Base-by-base conservation (phyloP, 805 yeast genomes). In the Spathaspora gorwiae region DNA sequence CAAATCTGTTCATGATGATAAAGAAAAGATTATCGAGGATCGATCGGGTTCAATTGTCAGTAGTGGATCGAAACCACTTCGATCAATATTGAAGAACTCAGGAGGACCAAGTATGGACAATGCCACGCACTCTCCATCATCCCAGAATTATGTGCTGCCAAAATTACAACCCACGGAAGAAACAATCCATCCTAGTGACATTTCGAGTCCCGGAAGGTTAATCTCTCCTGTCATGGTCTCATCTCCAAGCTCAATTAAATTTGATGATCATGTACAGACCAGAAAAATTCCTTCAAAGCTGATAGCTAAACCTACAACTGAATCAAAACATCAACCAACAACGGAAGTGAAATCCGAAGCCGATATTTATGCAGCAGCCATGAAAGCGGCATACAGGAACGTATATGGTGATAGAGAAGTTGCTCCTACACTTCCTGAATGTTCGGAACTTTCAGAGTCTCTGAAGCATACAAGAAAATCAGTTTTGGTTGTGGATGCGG, bases 291-390 rank as follows among this genome's bases (percentile, higher is more conserved):
- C 54, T 30, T 32, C 45, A 26, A 42, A 34, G 24, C 37, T 26
- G 26, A 11, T 5, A n/a, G 36, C 45, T 7, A 35, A 40, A n/a
- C 13, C 36, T 11, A 33, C 11, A n/a, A 26, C 47, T 37, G 39
- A 43, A 15, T 31, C 40, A 7, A 24, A 26, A 12, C 40, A 31
- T 31, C n/a, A 27, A 8, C 40, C 19, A 14, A 27, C 19, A 11
- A 8, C 44, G 29, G 8, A 29, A 37, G 2, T 42, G 48, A 10
- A 48, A 44, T 58, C 77, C 26, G 75, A 75, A 24, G 76, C 72
- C 35, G 83, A 80, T 49, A 66, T 80, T 69, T 81, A 81, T 52
- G 70, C 68, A 15, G 65, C 65, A 50, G 87, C 87, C 0, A 66
- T 75, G 48, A 75, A 75, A 50, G 75, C 76, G 11, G 87, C 87